Evolutionary conservation across 2,329 filamentous ascomycete genomes (phyloP).

Genomic region (Cordyceps pruinosa): DNA sequence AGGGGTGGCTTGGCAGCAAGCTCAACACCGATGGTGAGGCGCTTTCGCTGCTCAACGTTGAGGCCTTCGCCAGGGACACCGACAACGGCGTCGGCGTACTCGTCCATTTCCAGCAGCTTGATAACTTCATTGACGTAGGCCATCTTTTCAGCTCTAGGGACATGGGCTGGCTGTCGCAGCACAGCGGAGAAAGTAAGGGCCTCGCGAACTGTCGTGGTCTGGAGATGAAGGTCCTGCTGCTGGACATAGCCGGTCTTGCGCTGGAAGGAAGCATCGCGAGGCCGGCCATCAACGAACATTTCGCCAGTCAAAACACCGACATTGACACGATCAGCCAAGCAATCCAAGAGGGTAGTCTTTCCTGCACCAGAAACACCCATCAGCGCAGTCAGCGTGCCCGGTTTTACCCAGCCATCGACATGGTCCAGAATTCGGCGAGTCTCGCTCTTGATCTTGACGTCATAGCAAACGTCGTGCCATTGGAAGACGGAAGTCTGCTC

Average conservation of each 20-base stretch:
- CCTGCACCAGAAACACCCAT: conserved; percentile 94
- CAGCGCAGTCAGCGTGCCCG: conserved; percentile 78
- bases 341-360: conserved; percentile 85
- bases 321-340: conserved; percentile 75
- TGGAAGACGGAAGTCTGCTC: conserved; percentile 72
- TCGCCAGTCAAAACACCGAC: conserved; percentile 86
- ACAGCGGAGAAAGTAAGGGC: conserved; percentile 80
- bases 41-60: conserved; percentile 64
- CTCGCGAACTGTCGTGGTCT: conserved; percentile 81
- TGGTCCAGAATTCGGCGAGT: conserved; percentile 71
- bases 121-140: conserved; percentile 88
- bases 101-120: conserved; percentile 80
- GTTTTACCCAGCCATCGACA: conserved; percentile 90
- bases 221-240: conserved; percentile 83
- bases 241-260: conserved; percentile 89
- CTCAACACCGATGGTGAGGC: conserved; percentile 93
- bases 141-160: conserved; percentile 70
- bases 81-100: conserved; percentile 84
- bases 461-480: conserved; percentile 76
- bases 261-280: conserved; percentile 76
- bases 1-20: conserved; percentile 85
- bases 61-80: conserved; percentile 85
- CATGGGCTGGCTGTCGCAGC: conserved; percentile 71
- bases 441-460: conserved; percentile 71
- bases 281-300: conserved; percentile 61